Evolutionary conservation across 495 filamentous ascomycete species (phyloP), one percentile per base, ranked within the genome.

Genomic region (Xylona heveae): DNA sequence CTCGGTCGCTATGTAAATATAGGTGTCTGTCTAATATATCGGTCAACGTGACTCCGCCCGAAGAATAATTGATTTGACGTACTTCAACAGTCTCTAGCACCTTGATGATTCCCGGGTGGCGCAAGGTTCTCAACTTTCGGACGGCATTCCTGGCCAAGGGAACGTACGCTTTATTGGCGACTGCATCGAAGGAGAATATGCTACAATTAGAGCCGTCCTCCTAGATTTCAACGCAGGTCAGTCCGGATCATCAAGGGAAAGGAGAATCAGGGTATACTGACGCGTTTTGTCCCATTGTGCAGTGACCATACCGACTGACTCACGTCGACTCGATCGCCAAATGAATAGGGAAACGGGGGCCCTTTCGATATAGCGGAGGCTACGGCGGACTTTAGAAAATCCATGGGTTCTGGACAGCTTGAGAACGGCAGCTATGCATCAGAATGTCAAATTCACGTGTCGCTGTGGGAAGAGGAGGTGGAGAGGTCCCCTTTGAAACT

Each of bases 331-430:
- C 74, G 64, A 52, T 97, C 88, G 42, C 84, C 84, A 42, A 94
- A 82, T 13, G 64, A 73, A 50, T 90, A 94, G 6, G 81, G 82
- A 43, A 92, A 90, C 3, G 81, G 69, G 20, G 82, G 83, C 12
- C 83, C 83, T 52, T 92, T 92, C 9, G 88, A 77, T 42, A 94
- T 95, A 36, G 85, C 85, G 24, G 88, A 93, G 22, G 82, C 81
- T 44, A 97, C 81, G 24, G 90, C 90, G 28, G 80, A 93, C 56
- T 94, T 97, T 37, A 97, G 65, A 48, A 95, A 94, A 44, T 97
- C 84, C 88, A 97, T 97, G 37, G n/a, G 20, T 12, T 6, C 23
- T 35, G 16, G 20, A 17, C 10, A 13, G 9, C 16, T 19, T 24
- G 1, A 24, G 13, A 6, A n/a, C 13, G 23, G 12, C 28, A 10